Evolutionary conservation across 2,329 filamentous ascomycete species (phyloP), one percentile per base, ranked within the genome.

Genomic region (Pseudopyricularia javanii): DNA sequence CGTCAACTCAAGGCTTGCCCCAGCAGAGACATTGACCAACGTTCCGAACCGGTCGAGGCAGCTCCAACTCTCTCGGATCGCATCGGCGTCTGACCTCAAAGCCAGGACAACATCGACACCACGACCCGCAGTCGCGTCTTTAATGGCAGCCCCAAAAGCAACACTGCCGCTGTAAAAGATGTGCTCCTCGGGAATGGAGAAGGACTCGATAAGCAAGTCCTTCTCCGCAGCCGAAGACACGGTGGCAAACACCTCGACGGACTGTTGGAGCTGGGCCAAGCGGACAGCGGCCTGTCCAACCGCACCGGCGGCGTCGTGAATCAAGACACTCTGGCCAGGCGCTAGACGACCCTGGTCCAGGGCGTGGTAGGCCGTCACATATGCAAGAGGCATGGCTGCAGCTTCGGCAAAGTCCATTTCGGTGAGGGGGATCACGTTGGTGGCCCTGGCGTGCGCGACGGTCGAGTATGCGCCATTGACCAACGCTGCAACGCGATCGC

Each of bases 291-390:
- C 57, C 32, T 55, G 54, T 9, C 59, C 59, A 7, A 69, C 62
- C 1, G 64, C 62, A 52, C 71, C 69, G 6, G 70, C 66, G 11
- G 66, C 74, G 15, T 64, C 64, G 49, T 74, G 69, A 14, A 77
- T 61, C 3, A 77, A 62, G 6, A 75, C 62, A 3, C 37, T 54
- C 33, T 60, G 50, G 22, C 59, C 55, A 7, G 50, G 47, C 7
- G 53, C 33, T 8, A 66, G 56, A 3, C 51, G 53, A 3, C 54
- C 60, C 15, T 57, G 26, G 9, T 57, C 55, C 3, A 62, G 33
- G 6, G 52, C 54, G 34, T 59, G 37, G 5, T 58, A 35, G 6
- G 61, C 66, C 2, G 67, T 67, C 7, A 52, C 47, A 50, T 58
- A 66, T 0, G 59, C 57, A 3, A 62, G 30, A 0, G 64, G 63